Evolutionary conservation across 257 asterid species (phyloP).

Genomic region (Nicotiana benthamiana): DNA sequence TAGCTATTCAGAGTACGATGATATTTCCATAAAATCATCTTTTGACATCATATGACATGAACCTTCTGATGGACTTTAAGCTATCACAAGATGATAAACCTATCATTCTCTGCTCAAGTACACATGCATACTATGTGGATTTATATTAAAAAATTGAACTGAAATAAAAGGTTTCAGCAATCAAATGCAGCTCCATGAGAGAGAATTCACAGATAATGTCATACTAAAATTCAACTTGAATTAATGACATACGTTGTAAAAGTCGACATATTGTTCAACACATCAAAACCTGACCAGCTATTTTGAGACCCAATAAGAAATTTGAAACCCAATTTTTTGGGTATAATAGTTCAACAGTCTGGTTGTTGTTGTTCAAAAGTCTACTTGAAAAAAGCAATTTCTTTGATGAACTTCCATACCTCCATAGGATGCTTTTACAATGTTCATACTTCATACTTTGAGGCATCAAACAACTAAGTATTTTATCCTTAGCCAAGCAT

Average conservation of each 20-base stretch:
- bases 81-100: not conserved
- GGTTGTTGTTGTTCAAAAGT: not conserved
- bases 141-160: not conserved
- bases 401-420: too few species aligned
- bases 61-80: not conserved
- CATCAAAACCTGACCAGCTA: not conserved
- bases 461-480: too few species aligned
- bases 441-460: too few species aligned
- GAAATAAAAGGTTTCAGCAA: not conserved
- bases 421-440: too few species aligned
- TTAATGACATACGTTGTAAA: not conserved
- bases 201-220: not conserved
- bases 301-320: not conserved
- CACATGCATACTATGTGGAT: not conserved
- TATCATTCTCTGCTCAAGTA: not conserved
- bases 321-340: not conserved
- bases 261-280: not conserved
- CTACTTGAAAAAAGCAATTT: not conserved
- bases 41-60: not conserved
- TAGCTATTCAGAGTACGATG: not conserved
- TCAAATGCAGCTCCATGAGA: not conserved
- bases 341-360: not conserved
- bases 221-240: not conserved
- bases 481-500: too few species aligned
- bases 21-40: not conserved